Evolutionary conservation across 164 flowering plant genomes (phyloP).

Genomic region (Aristolochia fimbriata): DNA sequence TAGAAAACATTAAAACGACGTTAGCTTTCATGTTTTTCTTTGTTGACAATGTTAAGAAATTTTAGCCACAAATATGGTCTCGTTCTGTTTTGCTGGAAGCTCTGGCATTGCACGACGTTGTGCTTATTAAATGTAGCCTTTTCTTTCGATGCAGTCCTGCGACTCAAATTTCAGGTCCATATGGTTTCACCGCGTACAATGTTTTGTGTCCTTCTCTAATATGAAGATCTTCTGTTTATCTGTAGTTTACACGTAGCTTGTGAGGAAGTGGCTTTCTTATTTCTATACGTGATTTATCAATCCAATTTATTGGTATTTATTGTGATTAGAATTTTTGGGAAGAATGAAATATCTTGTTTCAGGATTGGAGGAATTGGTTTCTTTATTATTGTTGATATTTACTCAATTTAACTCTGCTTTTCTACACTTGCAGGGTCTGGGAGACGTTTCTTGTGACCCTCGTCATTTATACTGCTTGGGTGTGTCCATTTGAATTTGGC

Average conservation of each 20-base stretch:
- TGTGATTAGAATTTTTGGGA: too few relatives aligned
- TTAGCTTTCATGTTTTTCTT: too few relatives aligned
- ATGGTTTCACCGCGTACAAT: not conserved
- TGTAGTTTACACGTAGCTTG: too few relatives aligned
- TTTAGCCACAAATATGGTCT: not conserved
- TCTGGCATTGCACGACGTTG: not conserved
- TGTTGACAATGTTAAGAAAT: too few relatives aligned
- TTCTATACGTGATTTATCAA: too few relatives aligned
- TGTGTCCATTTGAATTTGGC: conserved; percentile 84
- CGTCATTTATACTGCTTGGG: conserved; percentile 90
- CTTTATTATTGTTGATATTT: not conserved
- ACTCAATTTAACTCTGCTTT: not conserved
- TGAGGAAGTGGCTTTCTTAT: too few relatives aligned
- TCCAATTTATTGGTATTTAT: too few relatives aligned
- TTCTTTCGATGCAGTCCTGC: not conserved
- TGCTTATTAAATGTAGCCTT: not conserved
- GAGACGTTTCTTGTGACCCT: conserved; percentile 58
- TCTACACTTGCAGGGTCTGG: conserved; percentile 43
- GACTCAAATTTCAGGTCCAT: not conserved
- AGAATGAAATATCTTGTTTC: not conserved
- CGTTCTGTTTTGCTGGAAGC: not conserved
- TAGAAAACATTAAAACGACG: too few relatives aligned
- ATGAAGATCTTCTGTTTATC: too few relatives aligned
- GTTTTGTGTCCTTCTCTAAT: not conserved
- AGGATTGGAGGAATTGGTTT: not conserved